Base-by-base conservation (phyloP, 495 filamentous ascomycete genomes). In the Penicillium canescens region DNA sequence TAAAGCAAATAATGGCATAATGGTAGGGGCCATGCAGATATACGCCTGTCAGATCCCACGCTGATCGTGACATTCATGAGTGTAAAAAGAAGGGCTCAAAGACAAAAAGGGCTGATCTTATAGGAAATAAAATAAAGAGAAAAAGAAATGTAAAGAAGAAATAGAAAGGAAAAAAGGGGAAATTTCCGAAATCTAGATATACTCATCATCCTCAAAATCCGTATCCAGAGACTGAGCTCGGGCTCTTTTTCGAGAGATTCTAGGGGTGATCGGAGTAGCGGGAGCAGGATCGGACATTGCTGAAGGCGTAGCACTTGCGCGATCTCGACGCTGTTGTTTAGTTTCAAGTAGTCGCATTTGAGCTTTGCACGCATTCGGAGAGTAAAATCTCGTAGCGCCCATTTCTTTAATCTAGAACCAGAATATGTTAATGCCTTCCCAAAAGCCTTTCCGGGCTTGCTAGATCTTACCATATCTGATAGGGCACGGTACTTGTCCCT, bases 401-500 rank as follows among this genome's bases (percentile, higher is more conserved):
- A 75, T 48, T 52, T 75, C 69, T 61, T 65, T 66, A 58, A 77
- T 69, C 74, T 77, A 24, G 7, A 24, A 26, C 12, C 28, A 46
- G 18, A n/a, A 31, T 23, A 36, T 26, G 28, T 46, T 14, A 49
- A 33, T 14, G n/a, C 38, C 1, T 11, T 40, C 16, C 13, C 35
- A 3, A 8, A 24, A 14, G 11, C 16, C 24, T 48, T 26, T 42
- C 20, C 4, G 18, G n/a, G 2, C 16, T 13, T 37, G 6, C 3
- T 14, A 42, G 3, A 42, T 31, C 66, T 54, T 62, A 82, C 79
- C 77, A 79, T 81, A 47, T 74, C 63, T 42, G 79, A 71, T 53
- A 81, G 74, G 39, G 79, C 74, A 23, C 71, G 66, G 48, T 73
- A 80, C 40, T 79, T 80, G 50, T 80, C 74, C 18, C 62, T 71